phyloP scores from a whole-genome alignment of 805 yeast species.

The Suhomyces xylopsoci region DNA sequence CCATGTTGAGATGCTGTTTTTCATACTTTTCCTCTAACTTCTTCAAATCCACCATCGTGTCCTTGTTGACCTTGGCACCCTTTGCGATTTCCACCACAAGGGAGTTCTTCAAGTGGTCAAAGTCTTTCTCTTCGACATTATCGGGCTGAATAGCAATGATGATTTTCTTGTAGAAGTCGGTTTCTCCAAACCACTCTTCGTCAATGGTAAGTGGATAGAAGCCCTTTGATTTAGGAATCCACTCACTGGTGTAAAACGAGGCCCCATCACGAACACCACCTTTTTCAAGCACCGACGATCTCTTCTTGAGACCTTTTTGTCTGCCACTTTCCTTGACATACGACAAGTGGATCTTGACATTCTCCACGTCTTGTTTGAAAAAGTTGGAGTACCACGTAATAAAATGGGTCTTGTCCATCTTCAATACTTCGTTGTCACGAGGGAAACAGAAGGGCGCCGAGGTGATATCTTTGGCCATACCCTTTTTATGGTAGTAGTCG shows the following conservation, averaged over 20 bases:
- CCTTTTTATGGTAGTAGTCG: constrained; percentile 62
- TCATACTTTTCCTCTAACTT: constrained; percentile 31
- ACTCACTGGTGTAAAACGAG: constrained; percentile 67
- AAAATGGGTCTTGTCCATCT: constrained; percentile 64
- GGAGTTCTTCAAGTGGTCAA: constrained; percentile 45
- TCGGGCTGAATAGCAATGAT: constrained; percentile 75
- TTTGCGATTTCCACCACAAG: constrained; percentile 46
- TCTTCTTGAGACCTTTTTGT: constrained; percentile 55
- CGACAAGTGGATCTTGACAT: constrained; percentile 66
- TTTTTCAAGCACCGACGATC: constrained; percentile 35
- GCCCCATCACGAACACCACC: constrained; percentile 32
- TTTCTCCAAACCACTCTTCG: constrained; percentile 57
- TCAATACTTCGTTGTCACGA: constrained; percentile 53
- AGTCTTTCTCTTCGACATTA: constrained; percentile 60
- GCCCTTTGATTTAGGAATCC: constrained; percentile 65
- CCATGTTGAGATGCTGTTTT: constrained; percentile 30
- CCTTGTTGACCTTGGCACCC: constrained; percentile 54
- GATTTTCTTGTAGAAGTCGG: constrained; percentile 52
- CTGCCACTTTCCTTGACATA: constrained; percentile 54
- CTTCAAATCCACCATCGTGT: constrained; percentile 42
- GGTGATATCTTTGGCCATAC: constrained; percentile 49
- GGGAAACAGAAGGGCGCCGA: constrained; percentile 90
- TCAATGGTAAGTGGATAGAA: constrained; percentile 57
- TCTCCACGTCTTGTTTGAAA: constrained; percentile 53
- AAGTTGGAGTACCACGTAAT: constrained; percentile 76